phyloP scores from a whole-genome alignment of 2,329 filamentous ascomycete genomes.

The Colletotrichum kahawae region DNA sequence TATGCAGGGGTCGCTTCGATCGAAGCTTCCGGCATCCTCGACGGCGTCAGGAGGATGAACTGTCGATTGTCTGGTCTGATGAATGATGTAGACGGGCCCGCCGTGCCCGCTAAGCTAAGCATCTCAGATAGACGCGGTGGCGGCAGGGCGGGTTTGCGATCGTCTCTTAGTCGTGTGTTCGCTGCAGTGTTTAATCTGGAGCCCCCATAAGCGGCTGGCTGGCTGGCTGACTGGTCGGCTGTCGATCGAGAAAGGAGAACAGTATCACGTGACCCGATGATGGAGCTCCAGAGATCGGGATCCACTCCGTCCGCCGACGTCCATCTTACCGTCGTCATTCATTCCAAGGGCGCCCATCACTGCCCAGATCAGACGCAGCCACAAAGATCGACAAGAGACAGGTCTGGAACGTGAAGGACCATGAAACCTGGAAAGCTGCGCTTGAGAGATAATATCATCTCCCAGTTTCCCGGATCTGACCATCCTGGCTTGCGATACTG shows the following conservation, averaged over 20 bases:
- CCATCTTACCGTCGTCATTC: not conserved
- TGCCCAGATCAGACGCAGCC: not conserved
- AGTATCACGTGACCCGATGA: not conserved
- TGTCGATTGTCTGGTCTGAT: not conserved
- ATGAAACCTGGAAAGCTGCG: not conserved
- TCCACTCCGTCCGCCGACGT: not conserved
- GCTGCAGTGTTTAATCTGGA: not conserved
- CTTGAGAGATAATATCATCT: not conserved
- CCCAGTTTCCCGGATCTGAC: not conserved
- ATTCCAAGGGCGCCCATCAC: not conserved
- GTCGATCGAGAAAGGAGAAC: not conserved
- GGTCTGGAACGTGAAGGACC: not conserved
- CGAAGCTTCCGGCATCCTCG: not conserved
- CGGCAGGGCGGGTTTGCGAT: not conserved
- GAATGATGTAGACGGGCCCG: not conserved
- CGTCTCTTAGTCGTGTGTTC: not conserved
- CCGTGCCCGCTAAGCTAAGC: not conserved
- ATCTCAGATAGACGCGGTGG: not conserved
- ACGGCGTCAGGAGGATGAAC: not conserved
- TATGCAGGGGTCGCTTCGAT: not conserved
- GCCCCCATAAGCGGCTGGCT: not conserved
- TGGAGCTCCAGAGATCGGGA: not conserved
- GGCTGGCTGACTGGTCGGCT: not conserved
- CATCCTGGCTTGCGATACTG: not conserved
- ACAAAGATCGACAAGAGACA: not conserved